Percentiles rank a stretch among this genome's conserved stretches.
Evolutionary conservation across 2,329 filamentous ascomycete genomes (phyloP).

Genomic region (Talaromyces piceae): DNA sequence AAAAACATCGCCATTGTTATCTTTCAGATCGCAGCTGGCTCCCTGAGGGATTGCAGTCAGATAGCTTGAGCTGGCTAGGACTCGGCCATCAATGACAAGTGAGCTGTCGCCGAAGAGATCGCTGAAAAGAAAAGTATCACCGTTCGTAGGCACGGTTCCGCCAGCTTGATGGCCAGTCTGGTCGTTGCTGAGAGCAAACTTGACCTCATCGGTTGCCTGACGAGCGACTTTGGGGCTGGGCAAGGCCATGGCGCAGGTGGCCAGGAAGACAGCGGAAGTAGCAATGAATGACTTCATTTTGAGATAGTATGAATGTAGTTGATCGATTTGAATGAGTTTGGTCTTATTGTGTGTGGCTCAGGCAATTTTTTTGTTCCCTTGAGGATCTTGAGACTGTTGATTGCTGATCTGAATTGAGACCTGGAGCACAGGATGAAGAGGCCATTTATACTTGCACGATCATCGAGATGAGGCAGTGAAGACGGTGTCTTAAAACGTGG

Average conservation of each 20-base stretch:
- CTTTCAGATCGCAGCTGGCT: not conserved
- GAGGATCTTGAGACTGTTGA: not conserved
- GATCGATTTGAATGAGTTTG: not conserved
- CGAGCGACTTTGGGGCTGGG: constrained; percentile 3
- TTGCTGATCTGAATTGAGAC: not conserved
- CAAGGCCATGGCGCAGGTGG: constrained; percentile 2
- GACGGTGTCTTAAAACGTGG: not conserved
- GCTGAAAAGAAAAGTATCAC: not conserved
- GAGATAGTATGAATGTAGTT: not conserved
- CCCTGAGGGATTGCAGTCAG: constrained; percentile 7
- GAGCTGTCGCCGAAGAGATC: constrained; percentile 2
- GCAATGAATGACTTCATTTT: constrained; percentile 7
- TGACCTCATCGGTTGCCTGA: not conserved
- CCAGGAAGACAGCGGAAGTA: constrained; percentile 5
- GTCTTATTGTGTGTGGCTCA: no score
- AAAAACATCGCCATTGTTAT: not conserved
- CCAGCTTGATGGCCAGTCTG: constrained; percentile 1
- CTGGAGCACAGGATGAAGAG: not conserved
- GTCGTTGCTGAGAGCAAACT: constrained; percentile 7
- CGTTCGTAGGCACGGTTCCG: constrained; percentile 1
- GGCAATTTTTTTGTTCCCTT: not conserved
- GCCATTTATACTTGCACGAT: not conserved
- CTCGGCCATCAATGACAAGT: not conserved
- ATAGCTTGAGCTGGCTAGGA: constrained; percentile 2
- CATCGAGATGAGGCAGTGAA: not conserved